Conservation (phyloP, 768 basidiomycete genomes). For the Hypsizygus marmoreus region DNA sequence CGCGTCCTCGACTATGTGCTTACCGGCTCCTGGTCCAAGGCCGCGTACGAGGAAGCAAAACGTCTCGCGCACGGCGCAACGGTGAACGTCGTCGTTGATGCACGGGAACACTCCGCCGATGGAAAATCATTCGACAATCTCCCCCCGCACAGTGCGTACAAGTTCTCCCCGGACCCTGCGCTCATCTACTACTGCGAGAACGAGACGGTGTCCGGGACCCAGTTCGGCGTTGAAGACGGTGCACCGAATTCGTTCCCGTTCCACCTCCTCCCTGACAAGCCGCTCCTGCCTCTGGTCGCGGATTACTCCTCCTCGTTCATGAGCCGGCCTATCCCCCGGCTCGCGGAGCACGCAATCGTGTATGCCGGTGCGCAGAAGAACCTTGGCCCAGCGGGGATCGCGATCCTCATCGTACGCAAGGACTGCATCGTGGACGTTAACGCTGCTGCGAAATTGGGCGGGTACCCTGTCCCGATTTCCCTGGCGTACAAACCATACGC, state of each 20-base stretch:
- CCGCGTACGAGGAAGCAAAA: conserved; percentile 80
- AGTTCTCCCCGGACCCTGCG: conserved; percentile 79
- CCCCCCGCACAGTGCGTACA: conserved; percentile 72
- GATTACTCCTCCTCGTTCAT: conserved; percentile 98
- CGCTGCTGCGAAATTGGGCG: conserved; percentile 72
- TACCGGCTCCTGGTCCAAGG: conserved; percentile 91
- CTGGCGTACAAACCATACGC: conserved; percentile 84
- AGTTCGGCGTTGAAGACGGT: conserved; percentile 67
- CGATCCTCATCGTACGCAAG: conserved; percentile 91
- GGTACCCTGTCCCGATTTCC: conserved; percentile 72
- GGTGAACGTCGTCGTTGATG: conserved; percentile 74
- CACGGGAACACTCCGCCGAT: conserved; percentile 59
- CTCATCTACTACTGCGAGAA: conserved; percentile 99
- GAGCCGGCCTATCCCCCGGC: conserved; percentile 85
- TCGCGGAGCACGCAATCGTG: conserved; percentile 90
- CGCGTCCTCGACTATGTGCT: conserved; percentile 84
- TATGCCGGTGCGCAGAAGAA: conserved; percentile 99
- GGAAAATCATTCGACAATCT: conserved; percentile 78
- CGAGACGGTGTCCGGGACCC: conserved; percentile 95
- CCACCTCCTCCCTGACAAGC: conserved; percentile 58
- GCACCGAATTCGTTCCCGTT: conserved; percentile 79
- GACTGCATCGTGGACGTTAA: conserved; percentile 93
- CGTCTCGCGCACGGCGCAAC: conserved; percentile 58
- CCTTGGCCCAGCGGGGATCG: conserved; percentile 90
- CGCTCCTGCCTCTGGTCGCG: conserved; percentile 81